Evolutionary conservation across 768 basidiomycete species (phyloP).

Genomic region (Lentinula aciculospora): DNA sequence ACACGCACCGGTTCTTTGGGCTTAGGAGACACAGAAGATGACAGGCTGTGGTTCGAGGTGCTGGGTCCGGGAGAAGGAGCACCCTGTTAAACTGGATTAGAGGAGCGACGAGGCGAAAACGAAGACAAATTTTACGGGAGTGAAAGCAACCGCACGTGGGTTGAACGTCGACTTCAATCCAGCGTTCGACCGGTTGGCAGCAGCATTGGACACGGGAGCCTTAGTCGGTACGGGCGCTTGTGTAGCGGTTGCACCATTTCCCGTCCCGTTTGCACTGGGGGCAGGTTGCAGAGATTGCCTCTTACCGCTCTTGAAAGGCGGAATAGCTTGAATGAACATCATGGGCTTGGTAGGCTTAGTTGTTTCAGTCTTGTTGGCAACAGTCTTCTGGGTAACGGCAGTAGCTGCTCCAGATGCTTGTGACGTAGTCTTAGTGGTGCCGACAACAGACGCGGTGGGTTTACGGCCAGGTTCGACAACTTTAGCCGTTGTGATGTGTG

Average conservation of each 20-base stretch:
- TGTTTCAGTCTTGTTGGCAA: constrained; percentile 22
- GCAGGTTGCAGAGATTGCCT: constrained; percentile 19
- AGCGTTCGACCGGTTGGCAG: constrained; percentile 9
- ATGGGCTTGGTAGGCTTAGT: constrained; percentile 35
- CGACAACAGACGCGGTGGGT: constrained; percentile 13
- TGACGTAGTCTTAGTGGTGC: constrained; percentile 22
- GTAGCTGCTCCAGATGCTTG: constrained; percentile 17
- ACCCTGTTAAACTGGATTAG: constrained; percentile 26
- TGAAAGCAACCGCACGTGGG: constrained; percentile 83
- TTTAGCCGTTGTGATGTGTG: constrained; percentile 31
- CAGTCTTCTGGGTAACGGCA: constrained; percentile 20
- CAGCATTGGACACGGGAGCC: constrained; percentile 18
- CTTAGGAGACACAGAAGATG: constrained; percentile 57
- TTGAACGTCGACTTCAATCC: constrained; percentile 86
- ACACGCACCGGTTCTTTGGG: constrained; percentile 50
- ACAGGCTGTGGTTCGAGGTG: constrained; percentile 21
- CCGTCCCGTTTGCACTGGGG: neutral
- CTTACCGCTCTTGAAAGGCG: constrained; percentile 77
- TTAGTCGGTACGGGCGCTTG: constrained; percentile 22
- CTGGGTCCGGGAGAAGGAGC: constrained; percentile 41
- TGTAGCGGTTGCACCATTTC: constrained; percentile 15
- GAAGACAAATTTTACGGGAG: constrained; percentile 44
- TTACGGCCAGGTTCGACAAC: constrained; percentile 23
- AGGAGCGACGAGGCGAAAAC: constrained; percentile 17
- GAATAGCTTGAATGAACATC: constrained; percentile 88